Evolutionary conservation across 2,329 filamentous ascomycete genomes (phyloP), one percentile per base, ranked within the genome.

Genomic region (Penicillium concentricum): DNA sequence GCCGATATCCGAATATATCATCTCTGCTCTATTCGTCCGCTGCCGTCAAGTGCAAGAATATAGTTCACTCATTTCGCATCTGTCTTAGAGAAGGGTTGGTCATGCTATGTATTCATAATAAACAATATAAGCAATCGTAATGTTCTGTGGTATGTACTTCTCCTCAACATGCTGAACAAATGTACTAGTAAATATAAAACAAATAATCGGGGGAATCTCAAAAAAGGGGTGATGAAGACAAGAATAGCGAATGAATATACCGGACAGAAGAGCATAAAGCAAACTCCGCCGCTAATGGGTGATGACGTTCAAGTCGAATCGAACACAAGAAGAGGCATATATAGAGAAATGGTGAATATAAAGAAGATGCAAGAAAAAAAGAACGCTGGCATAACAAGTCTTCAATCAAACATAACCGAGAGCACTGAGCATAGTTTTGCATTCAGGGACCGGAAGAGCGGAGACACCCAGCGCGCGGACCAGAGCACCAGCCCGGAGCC

Each of bases 401-500:
- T 38, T 45, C 53, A 47, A 54, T 59, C 62, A 75, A 47, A 63
- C 64, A 65, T 72, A 78, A 24, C 76, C 76, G 22, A 78, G 66
- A 51, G 70, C 72, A 24, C 71, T 67, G 38, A 79, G 69, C 20
- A 78, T 63, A 7, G 67, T 69, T 59, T 73, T 76, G 51, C 74
- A 70, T 58, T 79, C 77, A 53, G 74, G 74, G 34, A 64, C 74
- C 38, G 82, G 77, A 71, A 86, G 76, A 24, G 78, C 79, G 53
- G 77, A 79, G 39, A 82, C 80, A 16, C 79, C 81, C 65, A 87
- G 60, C 28, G 79, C 76, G 56, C 83, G 73, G 30, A 84, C 82
- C 64, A 83, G 79, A 54, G 78, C 80, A 16, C 85, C 84, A 60
- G 81, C 79, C 46, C 80, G 75, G 59, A 87, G 71, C 26, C 81